Base-by-base conservation (phyloP, 73 alveolate genomes). In the Effrenium voratum region DNA sequence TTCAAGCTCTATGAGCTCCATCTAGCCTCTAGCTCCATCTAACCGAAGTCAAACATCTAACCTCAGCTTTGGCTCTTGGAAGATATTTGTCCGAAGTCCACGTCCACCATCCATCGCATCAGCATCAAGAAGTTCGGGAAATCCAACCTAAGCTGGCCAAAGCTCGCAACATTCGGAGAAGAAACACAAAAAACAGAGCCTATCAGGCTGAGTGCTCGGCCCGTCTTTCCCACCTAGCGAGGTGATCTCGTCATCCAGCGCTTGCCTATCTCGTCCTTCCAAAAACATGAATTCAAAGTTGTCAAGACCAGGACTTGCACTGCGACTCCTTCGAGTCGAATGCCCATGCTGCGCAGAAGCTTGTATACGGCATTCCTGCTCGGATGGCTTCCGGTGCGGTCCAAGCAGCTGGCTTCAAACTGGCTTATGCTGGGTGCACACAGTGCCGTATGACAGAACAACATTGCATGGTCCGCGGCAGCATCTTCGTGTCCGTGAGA, bases 51-150 rank as follows among this genome's bases (percentile, higher is more conserved):
- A n/a, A n/a, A n/a, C n/a, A n/a, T n/a, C n/a, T n/a, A n/a, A n/a
- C n/a, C n/a, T n/a, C n/a, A n/a, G n/a, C n/a, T n/a, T n/a, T 40
- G 59, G 75, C 19, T 38, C 46, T 46, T 2, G 15, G 94, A 59
- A 12, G 94, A 86, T 43, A 86, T 86, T 44, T 46, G 82, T 52
- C 97, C 82, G 55, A 90, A 90, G 87, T 90, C 97, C 75, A 90
- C 97, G 50, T 90, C 97, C 75, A 90, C 88, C 97, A 90, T 68
- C 97, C 97, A 90, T 52, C 97, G 49, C 97, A 90, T 90, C 57
- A 90, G 97, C 97, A 90, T 26, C 12, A 90, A 57, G 47, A 90
- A 90, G 97, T 90, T 90, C 75, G 97, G 97, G 68, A 90, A 90
- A 76, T 90, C 97, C n/a, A 90, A 38, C 97, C 97, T 90, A 24